A percentile compares a stretch with the other conserved stretches of the same genome.
phyloP scores from a whole-genome alignment of 305 asterid species.

The Ajuga reptans region DNA sequence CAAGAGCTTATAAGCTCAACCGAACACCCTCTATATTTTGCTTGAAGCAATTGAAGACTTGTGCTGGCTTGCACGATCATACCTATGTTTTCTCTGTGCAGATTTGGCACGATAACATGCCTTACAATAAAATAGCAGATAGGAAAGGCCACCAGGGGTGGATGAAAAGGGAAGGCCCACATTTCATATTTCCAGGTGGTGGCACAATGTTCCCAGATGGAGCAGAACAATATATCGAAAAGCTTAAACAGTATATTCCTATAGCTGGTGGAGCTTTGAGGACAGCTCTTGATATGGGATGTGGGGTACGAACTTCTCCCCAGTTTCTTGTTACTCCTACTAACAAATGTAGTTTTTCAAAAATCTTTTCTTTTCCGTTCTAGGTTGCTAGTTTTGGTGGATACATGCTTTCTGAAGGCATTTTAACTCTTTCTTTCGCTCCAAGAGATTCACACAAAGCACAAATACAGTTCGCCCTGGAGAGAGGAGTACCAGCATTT shows the following conservation, averaged over 20 bases:
- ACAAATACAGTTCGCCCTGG: constrained; percentile 95
- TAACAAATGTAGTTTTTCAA: neutral
- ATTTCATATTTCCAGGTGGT: constrained; percentile 93
- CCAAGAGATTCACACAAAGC: constrained; percentile 96
- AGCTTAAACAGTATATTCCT: constrained; percentile 85
- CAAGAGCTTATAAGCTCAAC: too few relatives aligned
- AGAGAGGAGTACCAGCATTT: constrained; percentile 93
- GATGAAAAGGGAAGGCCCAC: constrained; percentile 89
- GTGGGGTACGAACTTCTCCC: constrained; percentile 56
- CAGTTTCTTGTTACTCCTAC: constrained; percentile 1
- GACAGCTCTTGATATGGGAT: constrained; percentile 98
- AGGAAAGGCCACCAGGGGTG: constrained; percentile 97
- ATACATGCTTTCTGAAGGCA: constrained; percentile 69
- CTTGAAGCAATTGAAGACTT: constrained; percentile 10
- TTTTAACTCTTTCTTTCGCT: constrained; percentile 84
- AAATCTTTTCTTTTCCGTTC: constrained; percentile 1
- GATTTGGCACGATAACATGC: constrained; percentile 98
- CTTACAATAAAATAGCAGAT: constrained; percentile 85
- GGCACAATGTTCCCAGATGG: constrained; percentile 98
- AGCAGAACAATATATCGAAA: constrained; percentile 83
- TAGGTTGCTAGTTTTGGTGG: constrained; percentile 99
- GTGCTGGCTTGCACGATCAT: constrained; percentile 11
- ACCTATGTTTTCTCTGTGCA: constrained; percentile 27
- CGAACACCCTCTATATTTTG: too few relatives aligned
- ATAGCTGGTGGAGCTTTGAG: constrained; percentile 80